These are phyloP conservation scores for Ehretia macrophylla DNA, from an alignment of 257 asterid species.

Conservation along the genomic window DNA sequence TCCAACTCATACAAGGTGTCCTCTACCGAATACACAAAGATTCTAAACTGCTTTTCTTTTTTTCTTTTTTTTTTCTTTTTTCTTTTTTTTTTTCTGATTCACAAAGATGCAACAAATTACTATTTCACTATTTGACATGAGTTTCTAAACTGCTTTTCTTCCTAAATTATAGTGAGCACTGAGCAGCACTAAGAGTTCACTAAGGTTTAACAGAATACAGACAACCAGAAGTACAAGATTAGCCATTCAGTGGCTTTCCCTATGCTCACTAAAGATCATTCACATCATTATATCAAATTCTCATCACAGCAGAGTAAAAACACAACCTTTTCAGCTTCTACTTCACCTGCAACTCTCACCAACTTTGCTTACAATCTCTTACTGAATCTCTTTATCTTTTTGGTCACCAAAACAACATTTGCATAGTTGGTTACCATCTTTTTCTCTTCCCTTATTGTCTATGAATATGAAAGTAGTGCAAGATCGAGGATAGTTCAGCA, in stretches of 20 bases:
- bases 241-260: background rate
- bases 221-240: conserved; percentile 5
- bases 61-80: no score
- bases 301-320: conserved; percentile 1
- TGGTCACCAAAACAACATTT: conserved; percentile 74
- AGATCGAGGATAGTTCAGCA: conserved; percentile 13
- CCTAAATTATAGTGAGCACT: conserved; percentile 12
- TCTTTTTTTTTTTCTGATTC: no score
- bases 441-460: background rate
- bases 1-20: conserved; percentile 43
- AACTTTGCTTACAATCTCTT: conserved; percentile 17
- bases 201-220: background rate
- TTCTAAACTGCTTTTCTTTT: conserved; percentile 37
- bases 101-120: no score
- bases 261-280: background rate
- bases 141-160: conserved; percentile 36
- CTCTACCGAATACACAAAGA: conserved; percentile 41
- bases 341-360: conserved; percentile 12
- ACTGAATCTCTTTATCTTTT: conserved; percentile 22
- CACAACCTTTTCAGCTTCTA: conserved; percentile 1
- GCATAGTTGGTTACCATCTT: conserved; percentile 46
- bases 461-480: conserved; percentile 1
- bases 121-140: no score
- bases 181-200: background rate
- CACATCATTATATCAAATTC: background rate